Base-by-base conservation (phyloP, 345 rosid species). In the Moringa oleifera region DNA sequence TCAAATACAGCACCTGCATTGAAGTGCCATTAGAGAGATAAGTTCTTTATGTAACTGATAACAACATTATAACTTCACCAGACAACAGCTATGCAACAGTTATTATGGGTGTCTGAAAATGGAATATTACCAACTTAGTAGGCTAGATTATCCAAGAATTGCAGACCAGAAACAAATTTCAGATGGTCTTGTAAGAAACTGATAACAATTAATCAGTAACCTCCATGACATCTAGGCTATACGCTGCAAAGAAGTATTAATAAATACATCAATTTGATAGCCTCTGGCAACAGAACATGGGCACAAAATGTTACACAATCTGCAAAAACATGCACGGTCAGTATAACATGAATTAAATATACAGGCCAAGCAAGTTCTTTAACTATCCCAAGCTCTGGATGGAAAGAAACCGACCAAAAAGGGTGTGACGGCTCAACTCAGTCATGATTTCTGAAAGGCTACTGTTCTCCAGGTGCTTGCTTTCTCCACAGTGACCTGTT, bases 401-500 rank as follows among this genome's bases (percentile, higher is more conserved):
- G 13, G 47, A 15, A 41, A 41, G 17, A 41, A 41, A 41, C 6
- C 6, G 37, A 33, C 37, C 47, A 41, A 41, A 15, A 41, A 11
- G n/a, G n/a, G 17, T 41, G 47, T 41, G 17, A 4, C 33, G 15
- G 13, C 2, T 51, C 54, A 51, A 6, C 54, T 51, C n/a, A 51
- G 15, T 10, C 6, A 51, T 51, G 23, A 6, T 51, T 41, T 49
- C 56, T 41, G 68, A 36, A 36, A 57, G 71, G 69, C 70, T 77
- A 79, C 67, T 70, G 78, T 65, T 78, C 77, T 51, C 68, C 82
- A 21, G 67, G 52, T 66, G 77, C 84, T 67, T 62, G 77, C 69
- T 76, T 77, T 73, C 75, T 83, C 78, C 68, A 71, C 55, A 68
- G 37, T 37, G 82, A 62, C 62, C 63, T 68, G 57, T 55, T 76